These are phyloP conservation scores for Passiflora organensis DNA, from an alignment of 345 rosid genomes.

Conservation along the genomic window DNA sequence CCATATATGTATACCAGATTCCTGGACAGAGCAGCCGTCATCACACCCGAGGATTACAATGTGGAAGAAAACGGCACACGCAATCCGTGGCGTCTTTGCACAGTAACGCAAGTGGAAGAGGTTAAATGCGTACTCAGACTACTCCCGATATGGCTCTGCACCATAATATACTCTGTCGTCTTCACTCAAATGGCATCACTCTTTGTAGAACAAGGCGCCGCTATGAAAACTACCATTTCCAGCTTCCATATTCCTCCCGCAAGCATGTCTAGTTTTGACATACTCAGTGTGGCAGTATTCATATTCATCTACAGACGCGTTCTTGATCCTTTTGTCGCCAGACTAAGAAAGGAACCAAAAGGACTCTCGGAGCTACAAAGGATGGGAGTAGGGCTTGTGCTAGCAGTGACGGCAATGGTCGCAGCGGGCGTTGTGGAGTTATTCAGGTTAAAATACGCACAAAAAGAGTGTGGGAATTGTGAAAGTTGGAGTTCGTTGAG, in stretches of 20 bases:
- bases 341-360: neutral
- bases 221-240: neutral
- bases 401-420: slow-evolving; percentile 23
- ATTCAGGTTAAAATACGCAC: slow-evolving; percentile 14
- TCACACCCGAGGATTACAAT: neutral
- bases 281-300: neutral
- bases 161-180: neutral
- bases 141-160: neutral
- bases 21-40: slow-evolving; percentile 1
- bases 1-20: too few relatives aligned
- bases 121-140: neutral
- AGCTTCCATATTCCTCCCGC: neutral
- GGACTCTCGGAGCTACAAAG: slow-evolving; percentile 26
- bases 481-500: slow-evolving; percentile 18
- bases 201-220: neutral
- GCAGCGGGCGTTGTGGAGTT: slow-evolving; percentile 25
- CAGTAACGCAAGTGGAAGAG: neutral
- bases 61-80: neutral
- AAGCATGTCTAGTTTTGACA: neutral
- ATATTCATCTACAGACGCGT: neutral
- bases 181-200: neutral
- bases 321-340: neutral
- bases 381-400: slow-evolving; percentile 27
- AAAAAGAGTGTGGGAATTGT: slow-evolving; percentile 4
- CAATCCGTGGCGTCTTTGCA: neutral